A percentile compares a stretch with the other conserved stretches of the same genome.
Conservation (phyloP, 1,284 basidiomycete species). For the Irpex sp. region DNA sequence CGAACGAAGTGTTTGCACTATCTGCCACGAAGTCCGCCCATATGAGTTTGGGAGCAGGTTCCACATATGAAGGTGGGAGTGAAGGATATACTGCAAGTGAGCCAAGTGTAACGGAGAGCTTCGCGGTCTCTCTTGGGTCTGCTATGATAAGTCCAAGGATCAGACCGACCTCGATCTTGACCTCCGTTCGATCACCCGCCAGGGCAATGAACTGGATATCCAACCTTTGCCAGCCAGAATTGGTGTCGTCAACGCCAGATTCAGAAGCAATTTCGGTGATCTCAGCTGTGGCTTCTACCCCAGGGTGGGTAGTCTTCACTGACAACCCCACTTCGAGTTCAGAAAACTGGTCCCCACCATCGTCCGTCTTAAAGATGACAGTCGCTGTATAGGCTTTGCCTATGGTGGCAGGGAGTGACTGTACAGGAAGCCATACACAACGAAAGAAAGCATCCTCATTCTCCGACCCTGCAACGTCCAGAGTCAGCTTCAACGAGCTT, state of each 20-base stretch:
- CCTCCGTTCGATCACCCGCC: constrained; percentile 15
- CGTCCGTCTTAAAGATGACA: constrained; percentile 45
- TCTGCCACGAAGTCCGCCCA: constrained; percentile 31
- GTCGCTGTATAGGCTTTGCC: constrained; percentile 44
- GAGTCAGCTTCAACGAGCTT: constrained; percentile 46
- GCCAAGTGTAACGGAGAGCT: constrained; percentile 52
- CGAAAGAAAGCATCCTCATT: constrained; percentile 46
- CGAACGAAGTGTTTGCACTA: constrained; percentile 12
- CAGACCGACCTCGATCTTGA: constrained; percentile 44
- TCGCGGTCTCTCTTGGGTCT: constrained; percentile 36
- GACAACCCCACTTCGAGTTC: constrained; percentile 50
- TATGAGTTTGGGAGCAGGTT: constrained; percentile 20
- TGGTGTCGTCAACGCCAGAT: constrained; percentile 31
- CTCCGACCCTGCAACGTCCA: constrained; percentile 36
- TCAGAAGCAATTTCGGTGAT: constrained; percentile 28
- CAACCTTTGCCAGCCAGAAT: constrained; percentile 45
- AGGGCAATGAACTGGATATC: constrained; percentile 38
- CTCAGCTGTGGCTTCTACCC: constrained; percentile 3
- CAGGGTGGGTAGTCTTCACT: constrained; percentile 32
- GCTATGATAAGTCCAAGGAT: constrained; percentile 44
- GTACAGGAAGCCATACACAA: constrained; percentile 62
- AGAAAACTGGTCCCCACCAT: constrained; percentile 23
- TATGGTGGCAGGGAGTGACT: constrained; percentile 49
- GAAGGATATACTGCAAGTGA: constrained; percentile 51
- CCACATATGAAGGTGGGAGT: constrained; percentile 15